Evolutionary conservation across 257 asterid species (phyloP), one percentile per base, ranked within the genome.

Genomic region (Coffea canephora): DNA sequence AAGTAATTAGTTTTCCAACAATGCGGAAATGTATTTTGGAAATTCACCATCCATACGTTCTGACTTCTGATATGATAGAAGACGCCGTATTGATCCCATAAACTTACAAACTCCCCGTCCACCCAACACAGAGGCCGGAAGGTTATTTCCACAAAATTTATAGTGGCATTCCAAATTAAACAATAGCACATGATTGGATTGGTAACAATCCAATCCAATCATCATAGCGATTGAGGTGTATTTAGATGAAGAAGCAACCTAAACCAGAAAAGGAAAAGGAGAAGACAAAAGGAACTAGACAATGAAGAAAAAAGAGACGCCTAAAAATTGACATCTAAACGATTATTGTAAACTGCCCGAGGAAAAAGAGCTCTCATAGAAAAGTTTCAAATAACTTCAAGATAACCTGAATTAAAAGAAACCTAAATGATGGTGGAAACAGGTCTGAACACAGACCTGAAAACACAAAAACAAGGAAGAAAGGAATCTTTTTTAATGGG

Each of bases 401-500:
- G 31, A 18, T 27, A 25, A 48, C 64, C 25, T 19, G n/a, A 18
- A 48, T 3, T 61, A 65, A 43, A 62, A 13, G n/a, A 6, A 16
- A 18, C 16, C 23, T 13, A 65, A 25, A 27, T 48, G 59, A 27
- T 3, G 8, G 9, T n/a, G 43, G 71, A 62, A 78, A 45, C 18
- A 59, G 21, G 19, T 21, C 4, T n/a, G 36, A 34, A 25, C 9
- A 69, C 43, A 21, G 59, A 75, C 27, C 71, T 57, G 57, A 74
- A 65, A 69, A 61, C 36, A 6, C 43, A 70, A 79, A 34, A 27
- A 27, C 14, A 41, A 45, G 19, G 16, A 72, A 7, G 66, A 23
- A n/a, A 79, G 48, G 72, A 62, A 46, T 66, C 25, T 31, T 62
- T 74, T 39, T 18, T 55, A 8, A 79, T 48, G 50, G 46, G 71